A percentile compares a stretch with the other conserved stretches of the same genome.
Conservation (phyloP, 139 green algal species). For the Pseudopediastrum boryanum region DNA sequence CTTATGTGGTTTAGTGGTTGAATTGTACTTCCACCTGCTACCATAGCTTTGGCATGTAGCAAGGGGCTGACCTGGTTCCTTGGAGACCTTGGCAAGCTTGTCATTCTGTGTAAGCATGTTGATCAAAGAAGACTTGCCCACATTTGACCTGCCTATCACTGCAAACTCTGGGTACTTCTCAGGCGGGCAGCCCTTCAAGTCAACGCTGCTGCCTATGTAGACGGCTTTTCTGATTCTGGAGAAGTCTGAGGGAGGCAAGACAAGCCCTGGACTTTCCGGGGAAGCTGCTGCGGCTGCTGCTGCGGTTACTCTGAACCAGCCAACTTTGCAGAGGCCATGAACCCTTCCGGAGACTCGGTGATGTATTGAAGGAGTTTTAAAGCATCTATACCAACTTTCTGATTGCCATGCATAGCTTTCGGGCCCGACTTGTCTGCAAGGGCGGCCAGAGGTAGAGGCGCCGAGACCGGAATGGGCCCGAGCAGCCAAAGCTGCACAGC, state of each 20-base stretch:
- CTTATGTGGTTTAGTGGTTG: no score
- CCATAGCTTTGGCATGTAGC: background rate
- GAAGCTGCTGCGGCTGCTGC: background rate
- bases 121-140: slow-evolving; percentile 95
- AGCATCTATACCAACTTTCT: no score
- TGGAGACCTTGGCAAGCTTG: slow-evolving; percentile 86
- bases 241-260: slow-evolving; percentile 25
- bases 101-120: slow-evolving; percentile 86
- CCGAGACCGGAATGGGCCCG: no score
- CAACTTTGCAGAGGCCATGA: no score
- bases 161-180: slow-evolving; percentile 84
- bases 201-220: slow-evolving; percentile 79
- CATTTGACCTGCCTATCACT: slow-evolving; percentile 94
- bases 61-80: slow-evolving; percentile 77
- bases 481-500: no score
- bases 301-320: no score
- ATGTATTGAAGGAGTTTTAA: no score
- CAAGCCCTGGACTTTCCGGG: background rate
- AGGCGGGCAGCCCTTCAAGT: slow-evolving; percentile 73
- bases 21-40: background rate
- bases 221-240: slow-evolving; percentile 27
- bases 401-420: no score
- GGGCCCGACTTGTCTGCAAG: no score
- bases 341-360: no score
- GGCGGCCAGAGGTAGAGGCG: no score